Conservation (phyloP, 331 rosid species). For the Dryas integrifolia region DNA sequence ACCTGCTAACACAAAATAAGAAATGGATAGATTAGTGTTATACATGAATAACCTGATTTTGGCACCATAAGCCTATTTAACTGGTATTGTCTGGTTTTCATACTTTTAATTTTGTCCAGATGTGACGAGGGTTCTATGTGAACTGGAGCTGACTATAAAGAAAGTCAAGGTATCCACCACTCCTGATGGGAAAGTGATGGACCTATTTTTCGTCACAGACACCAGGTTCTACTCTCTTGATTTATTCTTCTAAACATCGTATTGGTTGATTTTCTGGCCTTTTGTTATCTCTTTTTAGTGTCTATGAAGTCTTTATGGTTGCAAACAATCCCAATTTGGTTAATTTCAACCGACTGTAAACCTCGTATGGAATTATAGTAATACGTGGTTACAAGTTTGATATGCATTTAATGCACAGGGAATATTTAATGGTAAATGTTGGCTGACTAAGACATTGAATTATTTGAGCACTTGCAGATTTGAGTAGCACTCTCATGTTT, state of each 20-base stretch:
- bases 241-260: conserved; percentile 17
- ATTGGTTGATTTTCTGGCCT: conserved; percentile 11
- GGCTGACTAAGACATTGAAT: not conserved
- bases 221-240: conserved; percentile 54
- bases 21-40: too few relatives aligned
- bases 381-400: not conserved
- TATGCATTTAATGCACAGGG: not conserved
- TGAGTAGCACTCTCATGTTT: not conserved
- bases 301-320: conserved; percentile 2
- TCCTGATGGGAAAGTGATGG: conserved; percentile 89
- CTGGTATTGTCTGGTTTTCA: not conserved
- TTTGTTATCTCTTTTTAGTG: conserved; percentile 8
- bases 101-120: conserved; percentile 43
- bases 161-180: conserved; percentile 99
- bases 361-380: not conserved
- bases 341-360: not conserved
- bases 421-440: not conserved
- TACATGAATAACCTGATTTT: too few relatives aligned
- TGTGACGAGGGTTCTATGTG: conserved; percentile 82
- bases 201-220: conserved; percentile 87
- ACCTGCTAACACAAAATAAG: too few relatives aligned
- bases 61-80: too few relatives aligned
- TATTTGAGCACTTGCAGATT: not conserved
- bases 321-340: not conserved
- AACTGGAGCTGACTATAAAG: conserved; percentile 74